Evolutionary conservation across 805 yeast genomes (phyloP).

Genomic region (Cyberlindnera saturnus): DNA sequence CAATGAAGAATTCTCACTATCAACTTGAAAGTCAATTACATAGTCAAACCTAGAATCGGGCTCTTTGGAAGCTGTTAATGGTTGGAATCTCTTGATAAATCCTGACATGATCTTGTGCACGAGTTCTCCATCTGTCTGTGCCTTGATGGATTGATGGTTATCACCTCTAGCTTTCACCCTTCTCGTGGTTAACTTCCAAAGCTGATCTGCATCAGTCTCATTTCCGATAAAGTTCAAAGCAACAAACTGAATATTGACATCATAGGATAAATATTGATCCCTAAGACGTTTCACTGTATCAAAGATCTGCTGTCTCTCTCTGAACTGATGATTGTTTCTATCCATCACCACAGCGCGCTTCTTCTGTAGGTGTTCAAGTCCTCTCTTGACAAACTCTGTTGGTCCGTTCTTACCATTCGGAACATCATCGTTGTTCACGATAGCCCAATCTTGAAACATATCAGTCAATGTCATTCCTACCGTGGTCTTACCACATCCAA

Average conservation of each 20-base stretch:
- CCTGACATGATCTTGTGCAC: slow-evolving; percentile 66
- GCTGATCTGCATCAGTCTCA: slow-evolving; percentile 26
- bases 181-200: slow-evolving; percentile 47
- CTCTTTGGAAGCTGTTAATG: slow-evolving; percentile 33
- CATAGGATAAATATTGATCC: slow-evolving; percentile 36
- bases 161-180: slow-evolving; percentile 73
- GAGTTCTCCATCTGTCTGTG: slow-evolving; percentile 37
- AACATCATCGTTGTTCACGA: slow-evolving; percentile 78
- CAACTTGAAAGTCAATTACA: slow-evolving; percentile 51
- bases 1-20: slow-evolving; percentile 37
- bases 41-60: slow-evolving; percentile 70
- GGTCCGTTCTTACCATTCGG: slow-evolving; percentile 39
- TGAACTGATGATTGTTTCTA: slow-evolving; percentile 69
- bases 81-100: slow-evolving; percentile 65
- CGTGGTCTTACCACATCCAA: slow-evolving; percentile 95
- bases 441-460: slow-evolving; percentile 60
- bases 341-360: slow-evolving; percentile 62
- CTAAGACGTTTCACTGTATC: slow-evolving; percentile 41
- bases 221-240: slow-evolving; percentile 61
- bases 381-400: slow-evolving; percentile 40
- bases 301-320: slow-evolving; percentile 67
- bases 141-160: slow-evolving; percentile 79
- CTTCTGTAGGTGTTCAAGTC: slow-evolving; percentile 34
- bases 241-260: slow-evolving; percentile 47
- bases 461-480: slow-evolving; percentile 52